Percentiles rank a stretch among this genome's conserved stretches.
phyloP scores from a whole-genome alignment of 768 basidiomycete genomes.

The Coprinopsis sp. region DNA sequence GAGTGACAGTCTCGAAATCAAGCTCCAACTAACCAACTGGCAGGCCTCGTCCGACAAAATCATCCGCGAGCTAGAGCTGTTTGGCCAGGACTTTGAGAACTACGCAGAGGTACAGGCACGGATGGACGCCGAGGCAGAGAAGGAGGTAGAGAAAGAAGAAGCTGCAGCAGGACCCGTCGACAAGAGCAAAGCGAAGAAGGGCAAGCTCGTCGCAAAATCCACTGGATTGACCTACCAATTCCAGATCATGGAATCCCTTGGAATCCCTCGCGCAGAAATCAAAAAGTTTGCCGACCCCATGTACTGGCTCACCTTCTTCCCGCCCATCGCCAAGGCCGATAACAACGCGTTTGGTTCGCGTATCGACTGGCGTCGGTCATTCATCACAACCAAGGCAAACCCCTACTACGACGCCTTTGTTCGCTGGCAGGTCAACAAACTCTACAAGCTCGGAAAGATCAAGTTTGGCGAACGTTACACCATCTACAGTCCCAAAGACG shows the following conservation, averaged over 20 bases:
- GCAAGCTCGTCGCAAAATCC: constrained; percentile 88
- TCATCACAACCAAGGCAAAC: constrained; percentile 92
- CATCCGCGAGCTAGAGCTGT: constrained; percentile 93
- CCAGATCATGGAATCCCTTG: constrained; percentile 96
- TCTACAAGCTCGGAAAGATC: constrained; percentile 83
- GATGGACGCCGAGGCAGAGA: constrained; percentile 42
- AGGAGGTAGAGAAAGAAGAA: constrained; percentile 40
- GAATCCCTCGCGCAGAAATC: constrained; percentile 83
- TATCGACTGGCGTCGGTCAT: constrained; percentile 94
- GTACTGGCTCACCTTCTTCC: constrained; percentile 92
- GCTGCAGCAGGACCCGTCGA: constrained; percentile 38
- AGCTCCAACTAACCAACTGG: background rate
- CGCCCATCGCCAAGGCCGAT: constrained; percentile 88
- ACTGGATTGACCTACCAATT: constrained; percentile 96
- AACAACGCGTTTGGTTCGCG: constrained; percentile 87
- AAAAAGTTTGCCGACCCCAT: constrained; percentile 96
- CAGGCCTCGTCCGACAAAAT: constrained; percentile 98
- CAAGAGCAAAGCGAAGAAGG: constrained; percentile 87
- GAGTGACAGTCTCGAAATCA: constrained; percentile 20
- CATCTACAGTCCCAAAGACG: constrained; percentile 97
- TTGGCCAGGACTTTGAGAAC: constrained; percentile 83
- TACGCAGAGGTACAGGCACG: constrained; percentile 47
- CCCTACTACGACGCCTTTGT: constrained; percentile 98
- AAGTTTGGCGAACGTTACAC: constrained; percentile 99
- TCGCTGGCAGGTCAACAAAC: constrained; percentile 96